Evolutionary conservation across 495 filamentous ascomycete genomes (phyloP).

Genomic region (Jackrogersella minutella): DNA sequence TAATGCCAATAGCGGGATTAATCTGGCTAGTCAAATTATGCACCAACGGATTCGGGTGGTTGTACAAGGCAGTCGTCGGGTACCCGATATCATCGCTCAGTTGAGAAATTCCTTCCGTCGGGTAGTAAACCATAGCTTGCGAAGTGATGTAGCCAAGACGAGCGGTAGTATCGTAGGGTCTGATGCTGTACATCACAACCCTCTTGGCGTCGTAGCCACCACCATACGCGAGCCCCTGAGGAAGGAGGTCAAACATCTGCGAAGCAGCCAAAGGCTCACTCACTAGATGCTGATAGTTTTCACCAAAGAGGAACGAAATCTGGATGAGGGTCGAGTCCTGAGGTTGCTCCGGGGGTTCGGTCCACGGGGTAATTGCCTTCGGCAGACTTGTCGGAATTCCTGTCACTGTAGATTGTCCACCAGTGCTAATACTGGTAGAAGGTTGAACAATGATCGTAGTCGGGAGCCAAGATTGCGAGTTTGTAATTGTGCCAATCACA

Average conservation of each 20-base stretch:
- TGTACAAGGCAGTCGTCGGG: slow-evolving; percentile 76
- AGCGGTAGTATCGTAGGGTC: slow-evolving; percentile 77
- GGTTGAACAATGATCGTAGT: slow-evolving; percentile 54
- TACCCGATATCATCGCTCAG: slow-evolving; percentile 71
- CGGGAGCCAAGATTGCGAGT: slow-evolving; percentile 53
- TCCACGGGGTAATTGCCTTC: slow-evolving; percentile 72
- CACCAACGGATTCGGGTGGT: slow-evolving; percentile 65
- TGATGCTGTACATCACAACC: slow-evolving; percentile 73
- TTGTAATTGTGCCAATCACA: slow-evolving; percentile 51
- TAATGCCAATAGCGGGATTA: slow-evolving; percentile 82
- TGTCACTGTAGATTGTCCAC: slow-evolving; percentile 40
- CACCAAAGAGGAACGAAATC: slow-evolving; percentile 78
- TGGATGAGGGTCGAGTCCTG: slow-evolving; percentile 73
- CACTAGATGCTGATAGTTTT: slow-evolving; percentile 87
- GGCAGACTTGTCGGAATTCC: slow-evolving; percentile 72
- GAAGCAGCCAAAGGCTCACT: slow-evolving; percentile 70
- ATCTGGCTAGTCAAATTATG: slow-evolving; percentile 78
- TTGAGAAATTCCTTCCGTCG: slow-evolving; percentile 66
- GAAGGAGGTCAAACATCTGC: slow-evolving; percentile 88
- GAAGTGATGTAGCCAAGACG: slow-evolving; percentile 84
- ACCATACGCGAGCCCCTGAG: slow-evolving; percentile 75
- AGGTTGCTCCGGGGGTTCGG: slow-evolving; percentile 54
- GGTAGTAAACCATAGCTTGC: slow-evolving; percentile 77
- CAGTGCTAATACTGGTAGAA: slow-evolving; percentile 41
- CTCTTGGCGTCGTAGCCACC: slow-evolving; percentile 59